Percentiles rank a stretch among this genome's conserved stretches.
Conservation (phyloP, 352 stramenopile genomes). For the Pythium brachiatum region DNA sequence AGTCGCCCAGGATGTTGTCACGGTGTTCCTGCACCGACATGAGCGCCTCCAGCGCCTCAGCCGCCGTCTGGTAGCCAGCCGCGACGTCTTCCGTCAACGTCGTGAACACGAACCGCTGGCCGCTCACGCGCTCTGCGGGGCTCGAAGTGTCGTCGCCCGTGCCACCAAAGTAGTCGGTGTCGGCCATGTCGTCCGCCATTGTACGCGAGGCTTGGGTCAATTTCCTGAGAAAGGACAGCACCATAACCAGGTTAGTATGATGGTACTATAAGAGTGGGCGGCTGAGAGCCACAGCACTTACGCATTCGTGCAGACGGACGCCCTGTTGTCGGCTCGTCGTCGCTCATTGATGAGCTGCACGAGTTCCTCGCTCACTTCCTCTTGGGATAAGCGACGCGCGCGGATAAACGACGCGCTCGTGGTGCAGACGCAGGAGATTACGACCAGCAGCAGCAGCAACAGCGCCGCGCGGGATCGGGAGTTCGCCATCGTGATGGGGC, state of each 20-base stretch:
- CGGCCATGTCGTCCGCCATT: conserved; percentile 30
- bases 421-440: not conserved
- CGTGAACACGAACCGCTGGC: conserved; percentile 39
- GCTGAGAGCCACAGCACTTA: conserved; percentile 3
- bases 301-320: conserved; percentile 26
- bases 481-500: not conserved
- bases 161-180: conserved; percentile 27
- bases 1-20: conserved; percentile 29
- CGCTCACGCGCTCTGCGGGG: conserved; percentile 42
- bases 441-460: conserved; percentile 11
- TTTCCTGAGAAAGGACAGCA: conserved; percentile 14
- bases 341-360: conserved; percentile 27
- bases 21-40: conserved; percentile 30
- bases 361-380: conserved; percentile 24
- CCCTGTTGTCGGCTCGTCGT: conserved; percentile 16
- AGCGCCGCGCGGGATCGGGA: not conserved
- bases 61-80: conserved; percentile 23
- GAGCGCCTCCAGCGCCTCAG: conserved; percentile 25
- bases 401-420: conserved; percentile 25
- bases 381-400: conserved; percentile 6
- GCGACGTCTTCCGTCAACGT: conserved; percentile 35
- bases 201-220: conserved; percentile 24
- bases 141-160: conserved; percentile 49
- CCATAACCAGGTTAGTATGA: too few relatives aligned
- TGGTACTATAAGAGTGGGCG: not conserved